Evolutionary conservation across 768 basidiomycete genomes (phyloP).

Genomic region (Amyloporia xantha): DNA sequence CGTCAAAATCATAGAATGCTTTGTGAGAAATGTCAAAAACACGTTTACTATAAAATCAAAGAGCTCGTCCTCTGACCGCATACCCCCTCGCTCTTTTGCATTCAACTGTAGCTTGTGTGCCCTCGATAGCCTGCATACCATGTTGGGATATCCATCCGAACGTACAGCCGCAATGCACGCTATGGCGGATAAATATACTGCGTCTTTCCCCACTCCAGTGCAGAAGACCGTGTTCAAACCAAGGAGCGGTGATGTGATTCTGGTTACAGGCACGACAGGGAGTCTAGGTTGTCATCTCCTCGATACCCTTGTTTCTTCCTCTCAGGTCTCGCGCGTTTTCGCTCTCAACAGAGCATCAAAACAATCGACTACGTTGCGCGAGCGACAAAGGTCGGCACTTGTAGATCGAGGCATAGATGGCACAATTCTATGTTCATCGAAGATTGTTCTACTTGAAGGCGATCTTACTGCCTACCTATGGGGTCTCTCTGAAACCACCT

Average conservation of each 20-base stretch:
- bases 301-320: slow-evolving; percentile 13
- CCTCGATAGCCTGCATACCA: no score
- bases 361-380: slow-evolving; percentile 1
- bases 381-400: slow-evolving; percentile 13
- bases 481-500: slow-evolving; percentile 8
- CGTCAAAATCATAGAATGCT: no score
- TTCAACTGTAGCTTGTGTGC: no score
- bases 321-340: slow-evolving; percentile 17
- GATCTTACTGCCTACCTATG: slow-evolving; percentile 15
- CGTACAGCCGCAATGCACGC: no score
- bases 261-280: slow-evolving; percentile 30
- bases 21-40: no score
- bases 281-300: slow-evolving; percentile 24
- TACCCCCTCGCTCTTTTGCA: no score
- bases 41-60: no score
- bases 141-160: no score
- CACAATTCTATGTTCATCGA: slow-evolving; percentile 6
- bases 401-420: slow-evolving; percentile 10
- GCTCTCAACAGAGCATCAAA: slow-evolving; percentile 19
- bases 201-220: no score
- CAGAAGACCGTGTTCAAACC: no score
- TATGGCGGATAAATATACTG: no score
- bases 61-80: no score
- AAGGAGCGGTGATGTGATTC: slow-evolving; percentile 19
- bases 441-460: slow-evolving; percentile 12